phyloP scores from a whole-genome alignment of 768 basidiomycete species.

The Lactarius psammicola region DNA sequence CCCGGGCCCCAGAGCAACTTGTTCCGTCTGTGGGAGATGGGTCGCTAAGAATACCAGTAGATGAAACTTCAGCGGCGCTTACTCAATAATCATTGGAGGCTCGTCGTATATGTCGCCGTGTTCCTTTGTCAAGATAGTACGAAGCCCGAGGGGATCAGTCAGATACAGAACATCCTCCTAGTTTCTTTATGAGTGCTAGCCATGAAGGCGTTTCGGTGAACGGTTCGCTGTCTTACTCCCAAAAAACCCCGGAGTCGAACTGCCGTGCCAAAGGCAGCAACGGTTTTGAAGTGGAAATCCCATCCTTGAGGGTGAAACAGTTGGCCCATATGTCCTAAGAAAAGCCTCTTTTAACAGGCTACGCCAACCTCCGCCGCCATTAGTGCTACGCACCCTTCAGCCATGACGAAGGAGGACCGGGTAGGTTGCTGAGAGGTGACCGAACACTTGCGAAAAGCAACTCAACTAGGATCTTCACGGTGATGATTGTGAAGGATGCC shows the following conservation, averaged over 20 bases:
- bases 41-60: not conserved
- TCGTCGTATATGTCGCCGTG: constrained; percentile 27
- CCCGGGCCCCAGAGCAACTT: constrained; percentile 24
- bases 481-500: constrained; percentile 12
- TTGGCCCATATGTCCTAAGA: constrained; percentile 20
- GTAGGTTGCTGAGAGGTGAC: constrained; percentile 20
- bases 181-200: not conserved
- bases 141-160: constrained; percentile 22
- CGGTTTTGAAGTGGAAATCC: constrained; percentile 24
- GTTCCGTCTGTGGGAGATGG: constrained; percentile 10
- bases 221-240: constrained; percentile 9
- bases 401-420: constrained; percentile 24
- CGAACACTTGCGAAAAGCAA: constrained; percentile 7
- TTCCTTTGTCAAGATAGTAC: constrained; percentile 18
- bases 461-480: constrained; percentile 14
- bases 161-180: constrained; percentile 25
- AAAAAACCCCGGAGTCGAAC: constrained; percentile 24
- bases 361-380: not conserved
- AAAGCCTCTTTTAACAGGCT: not conserved
- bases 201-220: not conserved
- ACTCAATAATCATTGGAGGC: constrained; percentile 25
- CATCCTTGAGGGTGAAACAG: constrained; percentile 26
- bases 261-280: constrained; percentile 18
- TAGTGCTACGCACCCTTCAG: constrained; percentile 15
- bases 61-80: not conserved